Evolutionary conservation across 2,329 filamentous ascomycete genomes (phyloP).

Genomic region (Penicillium sp.): DNA sequence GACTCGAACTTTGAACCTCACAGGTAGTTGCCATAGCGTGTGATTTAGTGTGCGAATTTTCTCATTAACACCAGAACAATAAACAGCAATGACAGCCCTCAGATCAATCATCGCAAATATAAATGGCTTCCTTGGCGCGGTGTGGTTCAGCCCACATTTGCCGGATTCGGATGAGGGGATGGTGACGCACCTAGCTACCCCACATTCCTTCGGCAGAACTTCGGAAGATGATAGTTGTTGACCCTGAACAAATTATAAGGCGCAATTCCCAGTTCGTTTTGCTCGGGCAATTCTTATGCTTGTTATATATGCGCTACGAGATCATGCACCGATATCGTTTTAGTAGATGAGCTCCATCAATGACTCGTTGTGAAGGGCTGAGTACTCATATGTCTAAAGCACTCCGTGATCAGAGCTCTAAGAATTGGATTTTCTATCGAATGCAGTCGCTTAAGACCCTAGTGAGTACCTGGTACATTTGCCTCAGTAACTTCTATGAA

Average conservation of each 20-base stretch:
- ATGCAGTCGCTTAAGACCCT: not conserved
- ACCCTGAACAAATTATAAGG: not conserved
- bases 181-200: not conserved
- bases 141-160: not conserved
- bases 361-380: not conserved
- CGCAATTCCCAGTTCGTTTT: not conserved
- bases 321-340: not conserved
- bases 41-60: not conserved
- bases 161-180: slow-evolving; percentile 1
- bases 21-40: slow-evolving; percentile 14
- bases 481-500: not conserved
- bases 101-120: not conserved
- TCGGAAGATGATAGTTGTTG: not conserved
- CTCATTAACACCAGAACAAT: not conserved
- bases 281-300: not conserved
- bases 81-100: too few relatives aligned
- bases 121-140: not conserved
- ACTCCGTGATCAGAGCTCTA: not conserved
- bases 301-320: not conserved
- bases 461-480: not conserved
- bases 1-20: slow-evolving; percentile 6
- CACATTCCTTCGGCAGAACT: not conserved
- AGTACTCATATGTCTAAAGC: too few relatives aligned
- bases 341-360: not conserved
- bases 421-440: not conserved